These are phyloP conservation scores for sunflower (Helianthus annuus) DNA, from an alignment of 129 eudicot species.

Conservation along the genomic window HanXRQr2.0-SUNRISE NC_035436.2:39390675-39391174, in stretches of 20 bases:
- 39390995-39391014: slow-evolving; percentile 85
- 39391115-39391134: slow-evolving; percentile 88
- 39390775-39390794: too few relatives aligned
- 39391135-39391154: slow-evolving; percentile 77
- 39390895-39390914: slow-evolving; percentile 70
- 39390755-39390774: slow-evolving; percentile 4
- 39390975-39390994: slow-evolving; percentile 82
- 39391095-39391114: slow-evolving; percentile 72
- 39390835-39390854: not conserved
- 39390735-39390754: not conserved
- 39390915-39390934: slow-evolving; percentile 48
- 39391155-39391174: slow-evolving; percentile 60
- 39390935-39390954: slow-evolving; percentile 71
- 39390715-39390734: too few relatives aligned
- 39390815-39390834: not conserved
- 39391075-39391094: slow-evolving; percentile 74
- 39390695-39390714: slow-evolving; percentile 15
- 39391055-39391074: slow-evolving; percentile 80
- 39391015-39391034: slow-evolving; percentile 94
- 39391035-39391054: slow-evolving; percentile 80
- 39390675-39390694: slow-evolving; percentile 3
- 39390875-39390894: slow-evolving; percentile 47
- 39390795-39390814: slow-evolving; percentile 19
- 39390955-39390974: slow-evolving; percentile 80
- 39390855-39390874: not conserved